phyloP scores from a whole-genome alignment of 1,139 yeast genomes.

The Geotrichum candidum region DNA sequence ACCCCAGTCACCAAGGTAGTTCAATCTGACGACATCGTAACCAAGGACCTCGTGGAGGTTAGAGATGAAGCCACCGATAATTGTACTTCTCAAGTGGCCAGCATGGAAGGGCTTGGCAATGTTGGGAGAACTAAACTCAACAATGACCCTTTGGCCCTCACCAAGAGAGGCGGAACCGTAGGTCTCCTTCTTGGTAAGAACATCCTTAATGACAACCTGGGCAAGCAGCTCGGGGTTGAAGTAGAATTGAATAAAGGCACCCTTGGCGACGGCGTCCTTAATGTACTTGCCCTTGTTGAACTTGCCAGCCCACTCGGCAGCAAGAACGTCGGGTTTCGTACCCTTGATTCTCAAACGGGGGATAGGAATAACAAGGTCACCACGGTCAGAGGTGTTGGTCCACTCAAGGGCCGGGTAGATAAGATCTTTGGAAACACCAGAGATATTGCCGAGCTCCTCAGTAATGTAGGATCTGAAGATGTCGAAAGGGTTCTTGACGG shows the following conservation, averaged over 20 bases:
- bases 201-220: slow-evolving; percentile 65
- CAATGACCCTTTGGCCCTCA: slow-evolving; percentile 59
- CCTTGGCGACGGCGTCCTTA: slow-evolving; percentile 70
- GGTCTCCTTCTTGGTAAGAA: slow-evolving; percentile 50
- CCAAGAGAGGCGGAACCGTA: slow-evolving; percentile 81
- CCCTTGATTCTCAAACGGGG: slow-evolving; percentile 93
- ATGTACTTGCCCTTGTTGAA: slow-evolving; percentile 54
- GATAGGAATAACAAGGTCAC: slow-evolving; percentile 86
- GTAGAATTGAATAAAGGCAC: slow-evolving; percentile 87
- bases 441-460: slow-evolving; percentile 62
- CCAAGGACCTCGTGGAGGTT: slow-evolving; percentile 87
- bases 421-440: slow-evolving; percentile 62
- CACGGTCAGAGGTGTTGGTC: slow-evolving; percentile 80
- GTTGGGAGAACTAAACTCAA: slow-evolving; percentile 96
- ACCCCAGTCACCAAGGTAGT: slow-evolving; percentile 99
- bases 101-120: slow-evolving; percentile 99
- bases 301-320: slow-evolving; percentile 67
- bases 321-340: slow-evolving; percentile 74
- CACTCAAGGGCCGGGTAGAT: slow-evolving; percentile 86
- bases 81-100: slow-evolving; percentile 96
- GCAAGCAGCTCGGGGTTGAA: slow-evolving; percentile 62
- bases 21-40: slow-evolving; percentile 83
- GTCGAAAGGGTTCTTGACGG: slow-evolving; percentile 72
- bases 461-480: slow-evolving; percentile 85
- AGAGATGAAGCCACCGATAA: slow-evolving; percentile 93